These are phyloP conservation scores for Punctularia strigosozonata DNA, from an alignment of 768 basidiomycete species.

Conservation along the genomic window DNA sequence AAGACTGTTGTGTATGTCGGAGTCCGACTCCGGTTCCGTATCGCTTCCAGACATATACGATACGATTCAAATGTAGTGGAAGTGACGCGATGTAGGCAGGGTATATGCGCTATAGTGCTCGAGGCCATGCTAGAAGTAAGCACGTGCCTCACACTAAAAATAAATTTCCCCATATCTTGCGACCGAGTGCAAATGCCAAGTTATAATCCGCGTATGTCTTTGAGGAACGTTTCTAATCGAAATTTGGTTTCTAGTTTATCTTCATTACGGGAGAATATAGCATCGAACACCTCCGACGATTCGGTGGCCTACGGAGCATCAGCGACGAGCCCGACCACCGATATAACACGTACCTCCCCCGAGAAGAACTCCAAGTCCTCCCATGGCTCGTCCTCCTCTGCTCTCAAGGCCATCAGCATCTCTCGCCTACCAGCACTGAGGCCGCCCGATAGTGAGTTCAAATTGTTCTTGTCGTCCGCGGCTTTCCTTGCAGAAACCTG, in stretches of 20 bases:
- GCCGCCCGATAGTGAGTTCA: slow-evolving; percentile 42
- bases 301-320: slow-evolving; percentile 37
- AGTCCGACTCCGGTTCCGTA: slow-evolving; percentile 46
- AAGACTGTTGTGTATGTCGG: too few species aligned
- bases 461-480: slow-evolving; percentile 46
- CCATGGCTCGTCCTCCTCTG: slow-evolving; percentile 75
- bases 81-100: too few species aligned
- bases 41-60: slow-evolving; percentile 29
- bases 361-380: slow-evolving; percentile 54
- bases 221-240: slow-evolving; percentile 44
- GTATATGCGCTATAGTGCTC: too few species aligned
- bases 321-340: slow-evolving; percentile 2
- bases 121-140: too few species aligned
- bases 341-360: slow-evolving; percentile 36
- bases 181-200: slow-evolving; percentile 2
- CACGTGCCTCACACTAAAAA: too few species aligned
- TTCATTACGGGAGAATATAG: slow-evolving; percentile 48
- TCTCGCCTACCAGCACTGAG: slow-evolving; percentile 63
- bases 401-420: slow-evolving; percentile 60
- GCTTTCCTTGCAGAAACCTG: slow-evolving; percentile 64
- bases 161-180: too few species aligned
- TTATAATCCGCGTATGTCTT: slow-evolving; percentile 43
- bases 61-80: too few species aligned
- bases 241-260: slow-evolving; percentile 41
- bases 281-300: slow-evolving; percentile 44